A percentile compares a stretch with the other conserved stretches of the same genome.
These are phyloP conservation scores for Hanseniaspora sp. DNA, from an alignment of 1,139 yeast genomes.

Conservation along the genomic window DNA sequence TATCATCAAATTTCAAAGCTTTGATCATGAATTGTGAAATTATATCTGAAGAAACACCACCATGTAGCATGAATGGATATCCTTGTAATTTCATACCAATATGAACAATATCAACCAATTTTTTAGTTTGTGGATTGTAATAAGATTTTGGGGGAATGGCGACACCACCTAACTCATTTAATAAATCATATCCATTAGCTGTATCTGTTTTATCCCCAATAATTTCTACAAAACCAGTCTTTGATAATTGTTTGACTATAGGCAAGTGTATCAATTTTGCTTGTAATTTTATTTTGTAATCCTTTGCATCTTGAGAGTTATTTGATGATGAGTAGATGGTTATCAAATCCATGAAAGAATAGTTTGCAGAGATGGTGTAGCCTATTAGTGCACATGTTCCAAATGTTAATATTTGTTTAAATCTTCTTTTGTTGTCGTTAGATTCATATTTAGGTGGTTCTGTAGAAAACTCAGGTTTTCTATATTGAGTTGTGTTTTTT, in stretches of 20 bases:
- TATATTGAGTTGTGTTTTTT: not conserved
- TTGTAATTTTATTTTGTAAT: constrained; percentile 34
- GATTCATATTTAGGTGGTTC: constrained; percentile 3
- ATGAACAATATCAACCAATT: constrained; percentile 59
- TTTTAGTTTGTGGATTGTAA: constrained; percentile 45
- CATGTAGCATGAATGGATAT: constrained; percentile 78
- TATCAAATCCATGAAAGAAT: constrained; percentile 29
- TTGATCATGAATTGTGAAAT: constrained; percentile 59
- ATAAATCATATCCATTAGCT: constrained; percentile 33
- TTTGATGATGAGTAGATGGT: constrained; percentile 28
- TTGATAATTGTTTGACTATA: constrained; percentile 29
- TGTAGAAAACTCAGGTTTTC: constrained; percentile 6
- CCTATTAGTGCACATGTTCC: constrained; percentile 27
- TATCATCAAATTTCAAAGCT: constrained; percentile 26
- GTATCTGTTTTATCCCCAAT: constrained; percentile 23
- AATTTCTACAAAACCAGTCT: constrained; percentile 31
- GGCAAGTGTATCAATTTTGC: constrained; percentile 42
- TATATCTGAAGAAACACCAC: constrained; percentile 77
- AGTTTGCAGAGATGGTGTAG: constrained; percentile 27
- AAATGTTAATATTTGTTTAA: constrained; percentile 20
- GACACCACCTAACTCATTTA: constrained; percentile 65
- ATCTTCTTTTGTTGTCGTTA: constrained; percentile 13
- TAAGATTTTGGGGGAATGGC: constrained; percentile 64
- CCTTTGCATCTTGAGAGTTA: constrained; percentile 26
- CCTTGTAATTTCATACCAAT: constrained; percentile 75